Evolutionary conservation across 2,329 filamentous ascomycete genomes (phyloP).

Genomic region (Trichoderma sp.): DNA sequence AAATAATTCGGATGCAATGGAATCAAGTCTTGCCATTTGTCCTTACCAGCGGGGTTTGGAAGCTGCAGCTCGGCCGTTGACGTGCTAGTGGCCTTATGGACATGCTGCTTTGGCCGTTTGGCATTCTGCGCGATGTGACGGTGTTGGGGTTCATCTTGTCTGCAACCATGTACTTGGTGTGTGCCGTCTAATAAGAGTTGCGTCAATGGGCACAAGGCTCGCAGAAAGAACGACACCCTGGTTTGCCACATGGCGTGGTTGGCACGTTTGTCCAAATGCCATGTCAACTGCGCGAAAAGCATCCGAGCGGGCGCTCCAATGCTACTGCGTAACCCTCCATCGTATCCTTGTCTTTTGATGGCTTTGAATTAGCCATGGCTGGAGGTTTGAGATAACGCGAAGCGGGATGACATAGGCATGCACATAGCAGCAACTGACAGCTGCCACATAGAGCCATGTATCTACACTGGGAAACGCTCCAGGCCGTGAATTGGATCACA

Average conservation of each 20-base stretch:
- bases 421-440: background rate
- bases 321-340: background rate
- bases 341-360: background rate
- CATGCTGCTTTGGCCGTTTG: background rate
- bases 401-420: background rate
- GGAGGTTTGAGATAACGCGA: background rate
- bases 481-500: background rate
- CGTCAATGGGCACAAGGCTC: background rate
- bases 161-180: background rate
- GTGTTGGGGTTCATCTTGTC: background rate
- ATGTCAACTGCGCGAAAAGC: background rate
- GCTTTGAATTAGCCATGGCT: background rate
- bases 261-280: background rate
- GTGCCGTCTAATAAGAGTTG: background rate
- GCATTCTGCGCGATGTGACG: background rate
- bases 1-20: conserved; percentile 8
- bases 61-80: background rate
- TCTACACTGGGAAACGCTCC: background rate
- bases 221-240: background rate
- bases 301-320: background rate
- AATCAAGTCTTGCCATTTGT: conserved; percentile 8
- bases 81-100: background rate
- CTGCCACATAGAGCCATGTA: background rate
- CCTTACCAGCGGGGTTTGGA: background rate
- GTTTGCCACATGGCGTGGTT: conserved; percentile 13